Conservation (phyloP, 495 filamentous ascomycete genomes). For the Aspergillus mulundensis region DNA sequence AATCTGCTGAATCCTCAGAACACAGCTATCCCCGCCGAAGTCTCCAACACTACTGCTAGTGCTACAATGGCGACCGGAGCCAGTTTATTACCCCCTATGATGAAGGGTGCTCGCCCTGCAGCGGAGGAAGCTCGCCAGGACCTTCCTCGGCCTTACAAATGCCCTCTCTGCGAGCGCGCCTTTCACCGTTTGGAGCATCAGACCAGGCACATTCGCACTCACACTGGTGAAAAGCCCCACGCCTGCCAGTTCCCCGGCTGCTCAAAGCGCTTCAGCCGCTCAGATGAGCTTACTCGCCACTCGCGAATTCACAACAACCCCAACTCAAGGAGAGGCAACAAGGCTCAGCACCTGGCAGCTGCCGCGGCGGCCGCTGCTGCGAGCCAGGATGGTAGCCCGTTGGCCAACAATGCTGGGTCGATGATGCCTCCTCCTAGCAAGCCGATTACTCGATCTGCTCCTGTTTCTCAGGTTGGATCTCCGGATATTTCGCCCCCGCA, state of each 20-base stretch:
- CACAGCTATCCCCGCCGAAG: conserved; percentile 24
- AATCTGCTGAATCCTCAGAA: conserved; percentile 70
- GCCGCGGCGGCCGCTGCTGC: conserved; percentile 54
- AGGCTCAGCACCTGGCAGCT: conserved; percentile 63
- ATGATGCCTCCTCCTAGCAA: conserved; percentile 74
- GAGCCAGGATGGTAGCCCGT: conserved; percentile 46
- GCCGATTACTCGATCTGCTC: conserved; percentile 78
- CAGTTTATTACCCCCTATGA: conserved; percentile 60
- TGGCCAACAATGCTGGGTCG: conserved; percentile 47
- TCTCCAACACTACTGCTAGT: neutral
- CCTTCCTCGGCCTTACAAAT: conserved; percentile 95
- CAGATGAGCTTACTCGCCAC: conserved; percentile 94
- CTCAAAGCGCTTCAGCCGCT: conserved; percentile 95
- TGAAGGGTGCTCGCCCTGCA: conserved; percentile 62
- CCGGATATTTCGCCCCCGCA: conserved; percentile 96
- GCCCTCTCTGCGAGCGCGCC: conserved; percentile 95
- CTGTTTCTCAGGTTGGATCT: conserved; percentile 80
- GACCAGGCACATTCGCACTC: conserved; percentile 94
- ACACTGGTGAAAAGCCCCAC: conserved; percentile 98
- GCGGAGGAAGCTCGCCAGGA: conserved; percentile 63
- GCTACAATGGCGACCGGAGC: conserved; percentile 65
- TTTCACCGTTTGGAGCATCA: conserved; percentile 99
- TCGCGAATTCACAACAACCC: conserved; percentile 99
- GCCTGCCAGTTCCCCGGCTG: conserved; percentile 91
- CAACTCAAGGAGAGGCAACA: conserved; percentile 91